Evolutionary conservation across 495 filamentous ascomycete genomes (phyloP), one percentile per base, ranked within the genome.

Genomic region (Massariosphaeria phaeospora): DNA sequence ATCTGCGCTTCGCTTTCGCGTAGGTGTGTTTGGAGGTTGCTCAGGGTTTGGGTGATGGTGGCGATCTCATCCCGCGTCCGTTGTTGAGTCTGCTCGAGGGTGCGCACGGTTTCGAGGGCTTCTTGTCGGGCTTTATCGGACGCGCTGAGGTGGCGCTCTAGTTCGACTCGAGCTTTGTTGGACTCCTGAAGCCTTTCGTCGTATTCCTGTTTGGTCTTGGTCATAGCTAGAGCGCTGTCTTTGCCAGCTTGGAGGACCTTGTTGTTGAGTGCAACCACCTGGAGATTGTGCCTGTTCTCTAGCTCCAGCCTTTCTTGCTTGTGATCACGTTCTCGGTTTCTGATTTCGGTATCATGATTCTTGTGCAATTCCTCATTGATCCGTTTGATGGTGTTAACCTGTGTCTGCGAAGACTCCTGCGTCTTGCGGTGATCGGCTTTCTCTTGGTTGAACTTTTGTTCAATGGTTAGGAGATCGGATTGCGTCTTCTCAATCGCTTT

Each of bases 401-500:
- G 89, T 20, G 81, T 69, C 2, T 75, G 66, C 3, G 74, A 77
- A 1, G 77, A 76, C 59, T 95, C 88, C 63, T 84, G 86, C 12
- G 82, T 79, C 51, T 82, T 81, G 20, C 81, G 79, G 68, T 86
- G 83, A 61, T 90, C 86, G 20, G 81, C 78, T 65, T 88, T 83
- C 55, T 85, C 88, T 67, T 90, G 88, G 11, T 83, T 81, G 45
- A 94, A 75, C 62, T 81, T 84, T 25, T 81, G 76, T 47, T 86
- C 76, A 12, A 87, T 67, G n/a, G 75, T 79, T 15, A 90, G 67
- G 18, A 84, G 67, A 39, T 85, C 81, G 3, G 79, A 73, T 60
- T 89, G 81, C 39, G 84, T 66, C 43, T 84, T 84, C 63, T 86
- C 79, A 13, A 95, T 68, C 0, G 79, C 77, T 52, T 82, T 76